Evolutionary conservation across 305 asterid species (phyloP).

Genomic region (Fraxinus dipetala): DNA sequence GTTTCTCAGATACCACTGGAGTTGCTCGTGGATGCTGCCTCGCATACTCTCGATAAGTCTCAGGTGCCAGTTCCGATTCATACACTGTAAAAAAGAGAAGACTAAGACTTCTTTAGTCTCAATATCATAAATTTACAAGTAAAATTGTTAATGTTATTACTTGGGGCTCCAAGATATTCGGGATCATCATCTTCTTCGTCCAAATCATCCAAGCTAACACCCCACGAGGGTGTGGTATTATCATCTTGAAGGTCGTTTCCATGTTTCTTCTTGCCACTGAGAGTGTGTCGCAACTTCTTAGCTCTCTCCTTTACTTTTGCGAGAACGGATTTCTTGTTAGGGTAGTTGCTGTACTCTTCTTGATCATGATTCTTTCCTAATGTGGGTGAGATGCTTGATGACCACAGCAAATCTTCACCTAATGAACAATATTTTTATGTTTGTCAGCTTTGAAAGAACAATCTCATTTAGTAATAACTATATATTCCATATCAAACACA

Average conservation of each 20-base stretch:
- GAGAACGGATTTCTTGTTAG: constrained; percentile 61
- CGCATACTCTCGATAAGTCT: constrained; percentile 57
- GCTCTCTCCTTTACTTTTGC: constrained; percentile 77
- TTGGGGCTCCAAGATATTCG: constrained; percentile 95
- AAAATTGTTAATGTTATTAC: constrained; percentile 36
- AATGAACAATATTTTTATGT: not conserved
- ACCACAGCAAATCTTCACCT: constrained; percentile 40
- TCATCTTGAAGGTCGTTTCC: constrained; percentile 33
- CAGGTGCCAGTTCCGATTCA: constrained; percentile 84
- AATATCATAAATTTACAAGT: not conserved
- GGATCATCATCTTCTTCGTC: constrained; percentile 54
- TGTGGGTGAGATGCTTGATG: constrained; percentile 35
- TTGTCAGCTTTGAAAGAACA: not conserved
- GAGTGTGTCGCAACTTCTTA: constrained; percentile 55
- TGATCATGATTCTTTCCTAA: constrained; percentile 35
- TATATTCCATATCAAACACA: not conserved
- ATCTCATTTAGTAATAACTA: not conserved
- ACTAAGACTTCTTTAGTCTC: not conserved
- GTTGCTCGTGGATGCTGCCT: constrained; percentile 84
- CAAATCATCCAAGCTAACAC: constrained; percentile 39
- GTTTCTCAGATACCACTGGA: constrained; percentile 66
- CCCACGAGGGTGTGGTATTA: constrained; percentile 41
- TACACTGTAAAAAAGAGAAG: constrained; percentile 52
- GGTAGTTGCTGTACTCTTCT: constrained; percentile 47
- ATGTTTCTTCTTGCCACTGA: constrained; percentile 55